Evolutionary conservation across 1,284 basidiomycete species (phyloP).

Genomic region (Laetiporus sulphureus): DNA sequence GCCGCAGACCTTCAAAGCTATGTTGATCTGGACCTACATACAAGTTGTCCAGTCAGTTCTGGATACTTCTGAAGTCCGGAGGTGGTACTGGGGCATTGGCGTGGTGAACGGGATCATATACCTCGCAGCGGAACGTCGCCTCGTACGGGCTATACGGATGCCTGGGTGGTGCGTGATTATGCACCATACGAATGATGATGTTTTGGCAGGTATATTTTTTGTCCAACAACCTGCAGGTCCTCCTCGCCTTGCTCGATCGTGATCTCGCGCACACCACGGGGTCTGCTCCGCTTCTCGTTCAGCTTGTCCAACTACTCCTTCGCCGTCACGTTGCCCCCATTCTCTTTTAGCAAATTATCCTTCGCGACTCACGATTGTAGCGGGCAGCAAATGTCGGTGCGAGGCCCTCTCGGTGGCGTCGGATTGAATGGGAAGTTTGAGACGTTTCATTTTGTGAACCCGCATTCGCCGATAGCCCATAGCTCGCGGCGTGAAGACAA

Average conservation of each 20-base stretch:
- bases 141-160: constrained; percentile 47
- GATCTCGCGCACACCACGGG: constrained; percentile 52
- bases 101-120: constrained; percentile 64
- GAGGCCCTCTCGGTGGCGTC: constrained; percentile 47
- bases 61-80: constrained; percentile 61
- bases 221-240: constrained; percentile 59
- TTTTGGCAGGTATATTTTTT: constrained; percentile 89
- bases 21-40: constrained; percentile 39
- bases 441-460: constrained; percentile 30
- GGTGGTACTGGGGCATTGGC: constrained; percentile 64
- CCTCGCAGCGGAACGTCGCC: constrained; percentile 65
- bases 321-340: constrained; percentile 37
- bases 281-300: constrained; percentile 49
- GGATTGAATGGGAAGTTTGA: constrained; percentile 33
- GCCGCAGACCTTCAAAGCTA: constrained; percentile 39
- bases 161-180: constrained; percentile 74
- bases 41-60: constrained; percentile 53
- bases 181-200: constrained; percentile 75
- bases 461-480: constrained; percentile 63
- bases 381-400: constrained; percentile 56
- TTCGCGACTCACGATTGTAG: constrained; percentile 50
- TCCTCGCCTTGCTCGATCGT: constrained; percentile 32
- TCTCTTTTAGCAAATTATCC: constrained; percentile 41
- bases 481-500: constrained; percentile 61
- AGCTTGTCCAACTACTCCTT: constrained; percentile 50